These are phyloP conservation scores for Monilinia aucupariae DNA, from an alignment of 2,329 filamentous ascomycete species.

Conservation along the genomic window DNA sequence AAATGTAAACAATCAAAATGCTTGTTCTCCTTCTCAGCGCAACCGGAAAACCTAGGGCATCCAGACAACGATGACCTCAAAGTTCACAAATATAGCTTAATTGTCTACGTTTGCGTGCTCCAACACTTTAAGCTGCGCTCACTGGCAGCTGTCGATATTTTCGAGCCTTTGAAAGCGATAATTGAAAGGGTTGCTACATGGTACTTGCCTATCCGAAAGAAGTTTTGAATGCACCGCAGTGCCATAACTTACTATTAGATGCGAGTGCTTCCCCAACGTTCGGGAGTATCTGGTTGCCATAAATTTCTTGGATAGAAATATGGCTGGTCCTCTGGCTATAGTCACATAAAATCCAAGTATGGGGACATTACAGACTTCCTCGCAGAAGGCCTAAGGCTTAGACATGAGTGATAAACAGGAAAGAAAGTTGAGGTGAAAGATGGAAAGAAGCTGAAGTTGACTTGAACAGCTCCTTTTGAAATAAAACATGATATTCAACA, in stretches of 20 bases:
- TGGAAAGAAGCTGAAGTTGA: background rate
- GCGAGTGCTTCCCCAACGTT: constrained; percentile 18
- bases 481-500: too few relatives aligned
- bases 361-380: constrained; percentile 42
- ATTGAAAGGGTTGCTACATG: constrained; percentile 41
- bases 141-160: constrained; percentile 35
- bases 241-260: constrained; percentile 20
- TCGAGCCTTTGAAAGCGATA: constrained; percentile 33
- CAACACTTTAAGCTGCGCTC: constrained; percentile 37
- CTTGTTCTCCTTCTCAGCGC: constrained; percentile 39
- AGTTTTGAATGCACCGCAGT: constrained; percentile 31
- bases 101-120: constrained; percentile 39
- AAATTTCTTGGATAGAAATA: constrained; percentile 32
- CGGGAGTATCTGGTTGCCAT: constrained; percentile 18
- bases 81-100: constrained; percentile 36
- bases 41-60: constrained; percentile 34
- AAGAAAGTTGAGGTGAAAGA: constrained; percentile 36
- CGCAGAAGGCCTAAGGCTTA: constrained; percentile 37
- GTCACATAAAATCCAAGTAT: constrained; percentile 37
- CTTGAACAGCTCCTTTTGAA: background rate
- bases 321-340: constrained; percentile 32
- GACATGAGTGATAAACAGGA: constrained; percentile 34
- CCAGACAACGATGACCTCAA: constrained; percentile 22
- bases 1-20: constrained; percentile 30
- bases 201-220: constrained; percentile 34